These are phyloP conservation scores for Rhodotorula sp. DNA, from an alignment of 1,284 basidiomycete species.

Conservation along the genomic window DNA sequence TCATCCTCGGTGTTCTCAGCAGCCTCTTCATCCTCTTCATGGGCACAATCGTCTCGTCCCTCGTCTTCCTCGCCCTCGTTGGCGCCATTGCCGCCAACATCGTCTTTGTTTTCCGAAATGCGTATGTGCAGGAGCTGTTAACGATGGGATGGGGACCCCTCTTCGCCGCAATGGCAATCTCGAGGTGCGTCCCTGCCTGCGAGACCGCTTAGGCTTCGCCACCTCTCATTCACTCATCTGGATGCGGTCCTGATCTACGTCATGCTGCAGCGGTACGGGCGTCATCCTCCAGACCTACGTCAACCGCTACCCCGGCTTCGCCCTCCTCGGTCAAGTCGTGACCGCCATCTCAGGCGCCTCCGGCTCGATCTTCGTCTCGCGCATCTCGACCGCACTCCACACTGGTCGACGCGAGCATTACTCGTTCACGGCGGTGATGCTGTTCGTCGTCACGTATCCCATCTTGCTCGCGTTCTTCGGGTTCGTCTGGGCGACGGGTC, in stretches of 20 bases:
- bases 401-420: constrained; percentile 48
- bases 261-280: constrained; percentile 67
- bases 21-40: constrained; percentile 47
- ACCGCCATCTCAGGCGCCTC: constrained; percentile 85
- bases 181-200: constrained; percentile 46
- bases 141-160: constrained; percentile 85
- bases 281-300: constrained; percentile 89
- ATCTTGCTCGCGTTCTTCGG: constrained; percentile 70
- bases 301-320: constrained; percentile 79
- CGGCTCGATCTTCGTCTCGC: constrained; percentile 86
- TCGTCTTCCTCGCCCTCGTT: constrained; percentile 63
- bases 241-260: too few species aligned
- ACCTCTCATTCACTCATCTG: too few species aligned
- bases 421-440: constrained; percentile 53
- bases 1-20: constrained; percentile 48
- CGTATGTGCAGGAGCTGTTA: constrained; percentile 66
- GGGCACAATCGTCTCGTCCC: constrained; percentile 49
- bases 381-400: constrained; percentile 82
- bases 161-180: constrained; percentile 88
- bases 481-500: constrained; percentile 65
- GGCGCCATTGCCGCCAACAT: constrained; percentile 60
- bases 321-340: constrained; percentile 81
- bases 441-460: constrained; percentile 70
- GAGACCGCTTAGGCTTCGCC: neutral
- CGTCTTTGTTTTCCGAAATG: constrained; percentile 60